Evolutionary conservation across 2,329 filamentous ascomycete genomes (phyloP), one percentile per base, ranked within the genome.

Genomic region (Scytalidium sp.): DNA sequence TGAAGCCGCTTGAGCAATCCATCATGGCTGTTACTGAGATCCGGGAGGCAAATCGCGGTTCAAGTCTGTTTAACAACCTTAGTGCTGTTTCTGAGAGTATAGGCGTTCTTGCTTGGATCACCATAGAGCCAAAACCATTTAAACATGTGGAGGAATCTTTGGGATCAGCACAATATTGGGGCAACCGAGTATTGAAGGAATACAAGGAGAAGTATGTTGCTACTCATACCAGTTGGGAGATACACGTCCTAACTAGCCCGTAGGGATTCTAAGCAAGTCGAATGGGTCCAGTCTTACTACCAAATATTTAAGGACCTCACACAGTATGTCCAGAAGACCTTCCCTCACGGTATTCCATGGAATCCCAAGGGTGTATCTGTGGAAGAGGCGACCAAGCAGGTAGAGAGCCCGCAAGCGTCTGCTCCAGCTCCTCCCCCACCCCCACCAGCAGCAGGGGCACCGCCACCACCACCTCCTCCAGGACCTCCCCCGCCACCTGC

Each of bases 221-320:
- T 44, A n/a, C 22, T 27, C 8, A n/a, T 36, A 15, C 4, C 15
- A 10, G 17, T 36, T n/a, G 7, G 15, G 13, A 8, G 13, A 5
- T 36, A 8, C n/a, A 36, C 13, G 32, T 36, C 5, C 32, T 49
- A 50, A 39, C 60, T 36, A 46, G 40, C 32, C 17, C 20, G 15
- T 56, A 94, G 89, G 73, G 89, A 93, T 62, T 79, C 81, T 49
- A 82, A 83, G 61, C 88, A 97, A 61, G 80, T 92, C 49, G 86
- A 94, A 64, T 99, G 92, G 83, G 84, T 97, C 27, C 88, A 93
- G 63, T 78, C 90, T n/a, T 97, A 95, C 74, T 96, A 96, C 70
- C 84, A 86, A 62, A 80, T 97, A 52, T 95, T 96, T 75, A 88
- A 87, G 61, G 85, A 91, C 23, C 83, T 99, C 41, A 76, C 83